These are phyloP conservation scores for Lactarius deliciosus DNA, from an alignment of 768 basidiomycete genomes.

Conservation along the genomic window DNA sequence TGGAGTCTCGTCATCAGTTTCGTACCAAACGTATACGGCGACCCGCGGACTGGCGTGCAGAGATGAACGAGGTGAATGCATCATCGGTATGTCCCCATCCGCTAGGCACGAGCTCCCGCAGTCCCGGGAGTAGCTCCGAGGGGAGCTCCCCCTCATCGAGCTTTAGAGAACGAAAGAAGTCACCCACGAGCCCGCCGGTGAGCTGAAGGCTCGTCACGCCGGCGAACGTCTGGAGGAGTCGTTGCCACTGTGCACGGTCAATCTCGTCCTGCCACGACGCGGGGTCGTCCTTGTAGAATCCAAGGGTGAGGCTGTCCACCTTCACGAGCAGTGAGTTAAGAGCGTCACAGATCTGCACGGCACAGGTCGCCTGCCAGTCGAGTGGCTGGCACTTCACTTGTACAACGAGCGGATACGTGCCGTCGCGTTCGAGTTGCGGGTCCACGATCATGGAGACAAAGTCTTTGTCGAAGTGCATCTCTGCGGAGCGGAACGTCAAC, in stretches of 20 bases:
- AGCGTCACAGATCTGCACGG: slow-evolving; percentile 6
- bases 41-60: not conserved
- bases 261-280: not conserved
- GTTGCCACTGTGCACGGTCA: slow-evolving; percentile 3
- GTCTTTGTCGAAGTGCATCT: not conserved
- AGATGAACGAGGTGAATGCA: not conserved
- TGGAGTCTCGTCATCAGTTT: not conserved
- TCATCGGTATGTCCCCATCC: slow-evolving; percentile 7
- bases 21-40: not conserved
- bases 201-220: slow-evolving; percentile 6
- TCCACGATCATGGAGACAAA: not conserved
- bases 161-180: slow-evolving; percentile 8
- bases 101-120: not conserved
- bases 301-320: slow-evolving; percentile 6
- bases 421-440: not conserved
- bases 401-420: not conserved
- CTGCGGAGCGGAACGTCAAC: not conserved
- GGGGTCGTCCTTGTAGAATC: not conserved
- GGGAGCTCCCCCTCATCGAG: not conserved
- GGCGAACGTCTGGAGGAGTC: not conserved
- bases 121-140: not conserved
- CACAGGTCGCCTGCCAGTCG: not conserved
- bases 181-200: slow-evolving; percentile 1
- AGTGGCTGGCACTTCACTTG: not conserved
- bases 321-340: not conserved